Percentiles rank a stretch among this genome's conserved stretches.
These are phyloP conservation scores for Malus domestica DNA, from an alignment of 306 rosid species.

Conservation along the genomic window ASM211411v1 NC_041800.1:9801001-9801500, in stretches of 20 bases:
- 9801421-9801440: background rate
- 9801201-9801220: conserved; percentile 19
- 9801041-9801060: background rate
- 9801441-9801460: background rate
- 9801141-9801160: conserved; percentile 5
- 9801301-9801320: background rate
- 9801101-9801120: conserved; percentile 1
- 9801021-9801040: background rate
- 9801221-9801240: conserved; percentile 30
- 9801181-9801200: conserved; percentile 23
- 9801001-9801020: background rate
- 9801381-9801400: background rate
- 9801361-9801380: background rate
- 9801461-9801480: background rate
- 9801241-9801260: conserved; percentile 54
- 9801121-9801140: background rate
- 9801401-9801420: background rate
- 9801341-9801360: background rate
- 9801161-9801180: conserved; percentile 2
- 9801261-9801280: conserved; percentile 3
- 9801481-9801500: background rate
- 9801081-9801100: background rate
- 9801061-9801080: background rate
- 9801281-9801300: background rate
- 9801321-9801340: background rate